phyloP scores from a whole-genome alignment of 805 yeast species.

The Wickerhamiella musiphila region DNA sequence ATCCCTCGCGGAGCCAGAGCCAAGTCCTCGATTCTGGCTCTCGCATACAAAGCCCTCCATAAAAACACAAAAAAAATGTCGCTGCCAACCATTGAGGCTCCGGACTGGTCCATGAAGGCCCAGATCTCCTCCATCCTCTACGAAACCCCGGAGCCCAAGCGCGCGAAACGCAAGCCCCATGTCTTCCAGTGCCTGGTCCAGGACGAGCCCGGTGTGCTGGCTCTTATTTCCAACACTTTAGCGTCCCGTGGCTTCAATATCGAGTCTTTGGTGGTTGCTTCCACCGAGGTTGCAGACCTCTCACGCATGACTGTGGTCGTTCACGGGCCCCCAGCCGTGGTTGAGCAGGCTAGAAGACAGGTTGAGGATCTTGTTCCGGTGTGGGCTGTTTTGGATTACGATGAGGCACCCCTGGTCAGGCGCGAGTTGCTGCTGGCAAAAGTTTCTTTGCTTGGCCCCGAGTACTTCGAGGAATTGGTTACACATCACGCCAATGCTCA shows the following conservation, averaged over 20 bases:
- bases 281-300: slow-evolving; percentile 87
- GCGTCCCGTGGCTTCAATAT: slow-evolving; percentile 98
- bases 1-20: slow-evolving; percentile 4
- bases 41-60: slow-evolving; percentile 85
- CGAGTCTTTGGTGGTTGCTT: slow-evolving; percentile 91
- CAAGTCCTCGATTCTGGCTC: slow-evolving; percentile 64
- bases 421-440: slow-evolving; percentile 86
- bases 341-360: slow-evolving; percentile 96
- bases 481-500: slow-evolving; percentile 50
- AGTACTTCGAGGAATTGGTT: slow-evolving; percentile 86
- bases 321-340: slow-evolving; percentile 86
- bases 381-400: slow-evolving; percentile 90
- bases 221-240: slow-evolving; percentile 81
- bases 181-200: slow-evolving; percentile 93
- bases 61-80: slow-evolving; percentile 77
- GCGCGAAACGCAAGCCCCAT: slow-evolving; percentile 59
- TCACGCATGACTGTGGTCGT: slow-evolving; percentile 94
- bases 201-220: slow-evolving; percentile 95
- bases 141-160: slow-evolving; percentile 55
- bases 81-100: slow-evolving; percentile 82
- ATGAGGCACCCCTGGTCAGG: slow-evolving; percentile 73
- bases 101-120: slow-evolving; percentile 88
- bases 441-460: slow-evolving; percentile 91
- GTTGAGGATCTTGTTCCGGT: slow-evolving; percentile 96
- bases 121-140: slow-evolving; percentile 91